A percentile compares a stretch with the other conserved stretches of the same genome.
phyloP scores from a whole-genome alignment of 345 rosid species.

The Hevea brasiliensis region DNA sequence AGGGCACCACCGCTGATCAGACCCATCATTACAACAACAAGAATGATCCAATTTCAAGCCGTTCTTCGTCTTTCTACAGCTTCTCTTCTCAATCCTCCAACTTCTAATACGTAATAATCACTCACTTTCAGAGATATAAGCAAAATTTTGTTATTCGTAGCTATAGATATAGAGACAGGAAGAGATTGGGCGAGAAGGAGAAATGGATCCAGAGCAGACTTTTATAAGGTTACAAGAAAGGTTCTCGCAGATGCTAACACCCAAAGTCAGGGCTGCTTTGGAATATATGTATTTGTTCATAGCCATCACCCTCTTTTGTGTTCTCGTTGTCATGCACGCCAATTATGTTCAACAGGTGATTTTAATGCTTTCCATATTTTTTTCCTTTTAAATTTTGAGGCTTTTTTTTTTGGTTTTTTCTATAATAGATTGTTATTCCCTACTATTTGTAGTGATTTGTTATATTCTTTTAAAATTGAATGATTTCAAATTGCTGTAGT shows the following conservation, averaged over 20 bases:
- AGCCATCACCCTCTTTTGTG: conserved; percentile 80
- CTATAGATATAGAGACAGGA: background rate
- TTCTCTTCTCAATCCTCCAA: background rate
- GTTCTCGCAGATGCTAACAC: conserved; percentile 85
- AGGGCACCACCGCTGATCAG: background rate
- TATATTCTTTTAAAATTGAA: background rate
- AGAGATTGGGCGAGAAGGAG: background rate
- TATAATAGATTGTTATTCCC: background rate
- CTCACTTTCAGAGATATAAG: background rate
- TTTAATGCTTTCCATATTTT: background rate
- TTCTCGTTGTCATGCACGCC: conserved; percentile 99
- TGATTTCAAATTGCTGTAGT: background rate
- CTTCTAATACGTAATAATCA: background rate
- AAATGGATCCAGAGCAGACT: conserved; percentile 98
- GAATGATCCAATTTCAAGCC: background rate
- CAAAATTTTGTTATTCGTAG: background rate
- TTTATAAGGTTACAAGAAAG: conserved; percentile 94
- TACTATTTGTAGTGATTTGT: background rate
- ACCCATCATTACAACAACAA: background rate
- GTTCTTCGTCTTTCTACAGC: background rate
- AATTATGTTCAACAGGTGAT: conserved; percentile 94
- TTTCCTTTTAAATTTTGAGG: background rate
- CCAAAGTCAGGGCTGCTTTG: conserved; percentile 69
- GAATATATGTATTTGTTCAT: conserved; percentile 77
- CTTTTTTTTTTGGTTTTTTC: too few relatives aligned